Evolutionary conservation across 208 protist genomes (phyloP), one percentile per base, ranked within the genome.

Genomic region (Acanthamoeba royreba): DNA sequence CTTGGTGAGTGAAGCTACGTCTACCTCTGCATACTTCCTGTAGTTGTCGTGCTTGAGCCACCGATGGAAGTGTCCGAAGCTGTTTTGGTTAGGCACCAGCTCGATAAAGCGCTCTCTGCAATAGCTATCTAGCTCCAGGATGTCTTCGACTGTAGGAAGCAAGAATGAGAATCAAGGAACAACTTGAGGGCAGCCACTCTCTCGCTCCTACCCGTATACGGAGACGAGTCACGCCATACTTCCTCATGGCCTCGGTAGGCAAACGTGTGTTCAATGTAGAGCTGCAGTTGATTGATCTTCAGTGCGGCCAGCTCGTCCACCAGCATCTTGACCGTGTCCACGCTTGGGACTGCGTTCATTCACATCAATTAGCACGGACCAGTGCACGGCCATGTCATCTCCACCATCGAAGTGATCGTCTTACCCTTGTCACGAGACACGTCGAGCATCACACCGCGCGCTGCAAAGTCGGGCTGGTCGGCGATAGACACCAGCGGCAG

Each of bases 61-160:
- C 31, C 81, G 1, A 40, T 89, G 81, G 47, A 89, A 89, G 53
- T 89, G 81, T 4, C 81, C 81, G 38, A 89, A 89, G 53, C 81
- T 89, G 81, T 89, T 89, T 40, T 89, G 81, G 81, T 89, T 89
- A n/a, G 81, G 81, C 2, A 89, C 81, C 46, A 89, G 53, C 81
- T 89, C 81, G n/a, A 89, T 38, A 47, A 89, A 89, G 13, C 81
- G 46, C 8, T 55, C 81, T n/a, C 81, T 55, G 45, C 81, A 89
- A 33, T 89, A 89, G 11, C 9, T 35, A 33, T 89, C 81, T n/a
- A 89, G 38, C 11, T 61, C 49, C 35, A 89, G 9, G 31, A 89
- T 61, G 22, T 89, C 81, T 40, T 89, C 81, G 5, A 19, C 81
- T 89, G 46, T 3, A 22, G 1, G 40, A 43, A 79, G 19, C 13